Evolutionary conservation across 2,329 filamentous ascomycete species (phyloP).

Genomic region (Colletotrichum sansevieriae): DNA sequence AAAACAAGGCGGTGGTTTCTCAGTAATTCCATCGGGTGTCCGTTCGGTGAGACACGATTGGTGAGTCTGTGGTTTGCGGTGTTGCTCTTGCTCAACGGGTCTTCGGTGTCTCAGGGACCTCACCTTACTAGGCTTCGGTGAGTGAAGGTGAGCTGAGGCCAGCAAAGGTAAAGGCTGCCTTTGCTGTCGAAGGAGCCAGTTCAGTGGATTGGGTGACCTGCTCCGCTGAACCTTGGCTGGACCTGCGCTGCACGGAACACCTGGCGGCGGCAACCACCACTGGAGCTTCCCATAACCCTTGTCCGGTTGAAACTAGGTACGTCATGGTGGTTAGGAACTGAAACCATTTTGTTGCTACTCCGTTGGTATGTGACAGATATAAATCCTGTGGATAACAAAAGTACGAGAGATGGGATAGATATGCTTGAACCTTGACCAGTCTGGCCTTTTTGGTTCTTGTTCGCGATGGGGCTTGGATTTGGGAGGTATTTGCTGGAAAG

Average conservation of each 20-base stretch:
- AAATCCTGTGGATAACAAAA: too few species aligned
- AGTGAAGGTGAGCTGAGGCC: background rate
- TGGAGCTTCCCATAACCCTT: background rate
- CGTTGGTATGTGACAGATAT: too few species aligned
- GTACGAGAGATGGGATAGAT: too few species aligned
- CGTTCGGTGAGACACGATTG: constrained; percentile 29
- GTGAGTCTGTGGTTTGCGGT: constrained; percentile 1
- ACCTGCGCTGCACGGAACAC: background rate
- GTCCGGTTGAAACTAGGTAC: background rate
- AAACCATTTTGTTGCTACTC: background rate
- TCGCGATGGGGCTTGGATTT: too few species aligned
- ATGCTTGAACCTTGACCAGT: too few species aligned
- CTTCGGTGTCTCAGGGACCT: background rate
- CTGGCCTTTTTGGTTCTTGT: too few species aligned
- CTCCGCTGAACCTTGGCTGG: too few species aligned
- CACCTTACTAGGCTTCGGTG: background rate
- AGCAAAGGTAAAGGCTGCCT: background rate
- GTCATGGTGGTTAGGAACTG: background rate
- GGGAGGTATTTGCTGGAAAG: too few species aligned
- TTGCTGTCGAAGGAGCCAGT: too few species aligned
- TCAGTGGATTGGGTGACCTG: too few species aligned
- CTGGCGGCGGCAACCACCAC: background rate
- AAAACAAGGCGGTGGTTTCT: constrained; percentile 23
- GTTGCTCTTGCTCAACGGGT: constrained; percentile 8
- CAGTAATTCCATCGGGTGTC: constrained; percentile 33